Base-by-base conservation (phyloP, 2,329 filamentous ascomycete genomes). In the Geosmithia putterillii region DNA sequence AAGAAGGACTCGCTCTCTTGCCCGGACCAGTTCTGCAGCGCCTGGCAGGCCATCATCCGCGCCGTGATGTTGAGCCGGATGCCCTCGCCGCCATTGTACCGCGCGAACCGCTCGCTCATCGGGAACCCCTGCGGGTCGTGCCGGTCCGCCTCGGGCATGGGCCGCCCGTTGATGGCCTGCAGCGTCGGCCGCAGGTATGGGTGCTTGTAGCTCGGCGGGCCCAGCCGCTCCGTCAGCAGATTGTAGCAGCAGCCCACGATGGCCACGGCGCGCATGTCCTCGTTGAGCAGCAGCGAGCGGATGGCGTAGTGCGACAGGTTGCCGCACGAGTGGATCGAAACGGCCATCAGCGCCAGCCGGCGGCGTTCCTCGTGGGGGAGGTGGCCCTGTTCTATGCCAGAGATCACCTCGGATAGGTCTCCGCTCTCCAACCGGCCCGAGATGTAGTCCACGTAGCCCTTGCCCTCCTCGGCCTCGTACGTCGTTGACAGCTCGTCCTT, bases 161-260 rank as follows among this genome's bases (percentile, higher is more conserved):
- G 71, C 1, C 86, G 79, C 53, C 71, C 88, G 50, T 82, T 82
- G 53, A 81, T 61, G 6, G 78, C 70, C 47, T 87, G 66, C 57
- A 83, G 53, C 42, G 69, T 79, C 3, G 85, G 83, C 8, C 88
- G 81, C 32, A 90, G 73, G 41, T 79, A 76, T 2, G 87, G 82
- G 18, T 86, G 73, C 60, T 95, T 95, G 68, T 86, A 90, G 0
- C 86, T 88, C 17, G 87, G 83, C 2, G 88, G 86, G 0, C 86
- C 86, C 12, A 95, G 75, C 45, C 86, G 80, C 63, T 96, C 92
- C 0, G 90, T 95, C 52, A 96, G 68, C 6, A 96, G 77, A 54
- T 98, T 98, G 71, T 98, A 96, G 70, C 92, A 98, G 68, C 92
- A 98, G 40, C 92, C 92, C 47, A 98, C 87, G 57, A 98, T 89